Evolutionary conservation across 169 alveolate genomes (phyloP), one percentile per base, ranked within the genome.

Genomic region (Perkinsus olseni): DNA sequence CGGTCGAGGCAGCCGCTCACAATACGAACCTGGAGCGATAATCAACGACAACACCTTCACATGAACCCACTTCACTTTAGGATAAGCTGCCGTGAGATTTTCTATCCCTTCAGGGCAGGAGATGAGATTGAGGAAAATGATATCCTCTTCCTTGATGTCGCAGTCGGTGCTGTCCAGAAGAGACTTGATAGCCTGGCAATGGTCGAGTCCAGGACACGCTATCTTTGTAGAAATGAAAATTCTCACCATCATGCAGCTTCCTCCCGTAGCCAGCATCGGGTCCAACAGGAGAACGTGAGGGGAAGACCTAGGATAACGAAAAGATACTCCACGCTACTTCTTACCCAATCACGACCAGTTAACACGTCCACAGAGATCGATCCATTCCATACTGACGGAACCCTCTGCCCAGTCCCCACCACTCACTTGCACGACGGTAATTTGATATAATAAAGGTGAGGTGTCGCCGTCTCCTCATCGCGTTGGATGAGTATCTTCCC

Each of bases 201-300:
- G 28, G 21, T 21, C 13, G n/a, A 91, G 91, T 24, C 13, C 36
- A 90, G 74, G 39, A 74, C 8, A 34, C 38, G 50, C 50, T 11
- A 11, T 11, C 50, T 11, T 6, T 37, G 82, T 1, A 34, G 28
- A 31, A 10, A 74, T 4, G 24, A 39, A 11, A 38, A 74, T 24
- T 0, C 74, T 10, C 36, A 91, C 39, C 74, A 91, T 36, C 21
- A 91, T 36, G 31, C 90, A 91, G 91, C 97, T 95, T 24, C 98
- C 98, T 38, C 98, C 99, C 38, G 98, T 96, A 36, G 98, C 99
- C 38, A 96, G 94, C 99, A 97, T 97, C 24, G 99, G 99, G 93
- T 97, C 99, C 36, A 97, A 94, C 62, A 97, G 94, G 50, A 97
- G 93, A 10, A 97, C 96, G 92, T 96, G 92, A 91, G 96, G 95